Conservation (phyloP, 2,329 filamentous ascomycete genomes). For the Aspergillus sp. region DNA sequence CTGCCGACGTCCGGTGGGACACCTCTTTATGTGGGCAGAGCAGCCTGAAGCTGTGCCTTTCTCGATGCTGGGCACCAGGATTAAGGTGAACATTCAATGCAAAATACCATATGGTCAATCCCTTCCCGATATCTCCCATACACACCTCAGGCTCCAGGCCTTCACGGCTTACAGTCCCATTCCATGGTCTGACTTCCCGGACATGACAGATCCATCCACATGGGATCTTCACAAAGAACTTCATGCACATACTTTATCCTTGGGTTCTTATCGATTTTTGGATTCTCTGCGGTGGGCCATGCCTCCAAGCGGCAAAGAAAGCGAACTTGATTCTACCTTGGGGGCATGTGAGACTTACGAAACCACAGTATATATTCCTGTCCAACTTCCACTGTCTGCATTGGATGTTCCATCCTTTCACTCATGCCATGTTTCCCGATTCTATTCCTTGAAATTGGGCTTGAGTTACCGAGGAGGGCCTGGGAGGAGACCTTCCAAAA, state of each 20-base stretch:
- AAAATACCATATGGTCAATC: not conserved
- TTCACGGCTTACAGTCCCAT: constrained; percentile 15
- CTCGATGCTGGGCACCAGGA: not conserved
- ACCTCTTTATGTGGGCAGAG: constrained; percentile 1
- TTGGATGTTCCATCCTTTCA: too few species aligned
- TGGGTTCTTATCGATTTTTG: not conserved
- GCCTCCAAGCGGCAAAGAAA: too few species aligned
- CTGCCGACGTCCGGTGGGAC: constrained; percentile 3
- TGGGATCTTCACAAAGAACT: constrained; percentile 10
- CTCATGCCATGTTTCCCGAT: too few species aligned
- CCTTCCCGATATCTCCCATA: constrained; percentile 7
- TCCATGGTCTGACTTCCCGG: constrained; percentile 14
- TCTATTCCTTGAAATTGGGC: too few species aligned
- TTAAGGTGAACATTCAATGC: constrained; percentile 13
- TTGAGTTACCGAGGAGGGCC: too few species aligned
- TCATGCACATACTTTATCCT: not conserved
- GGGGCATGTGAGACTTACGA: too few species aligned
- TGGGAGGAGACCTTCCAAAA: too few species aligned
- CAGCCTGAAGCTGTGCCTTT: not conserved
- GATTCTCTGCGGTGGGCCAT: too few species aligned
- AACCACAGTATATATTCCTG: too few species aligned
- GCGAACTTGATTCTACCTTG: too few species aligned
- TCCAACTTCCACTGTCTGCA: too few species aligned
- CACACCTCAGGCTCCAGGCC: constrained; percentile 9
- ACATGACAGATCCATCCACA: constrained; percentile 2